A percentile compares a stretch with the other conserved stretches of the same genome.
phyloP scores from a whole-genome alignment of 495 filamentous ascomycete genomes.

The Wilcoxina mikolae region DNA sequence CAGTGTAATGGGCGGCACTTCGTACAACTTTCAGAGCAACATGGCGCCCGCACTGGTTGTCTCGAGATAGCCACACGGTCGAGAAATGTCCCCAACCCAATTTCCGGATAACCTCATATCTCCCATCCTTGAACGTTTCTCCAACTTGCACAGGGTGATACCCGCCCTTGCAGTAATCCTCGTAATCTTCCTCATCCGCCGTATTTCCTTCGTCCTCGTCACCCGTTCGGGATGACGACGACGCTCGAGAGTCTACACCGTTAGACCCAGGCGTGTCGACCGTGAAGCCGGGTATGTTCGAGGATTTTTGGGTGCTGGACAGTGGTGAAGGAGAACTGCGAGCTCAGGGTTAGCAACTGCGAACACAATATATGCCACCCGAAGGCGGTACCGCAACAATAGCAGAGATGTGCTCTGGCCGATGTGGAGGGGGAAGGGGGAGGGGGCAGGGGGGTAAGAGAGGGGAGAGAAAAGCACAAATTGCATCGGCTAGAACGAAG shows the following conservation, averaged over 20 bases:
- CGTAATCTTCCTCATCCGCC: slow-evolving; percentile 94
- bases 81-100: slow-evolving; percentile 98
- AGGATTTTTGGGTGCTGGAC: not conserved
- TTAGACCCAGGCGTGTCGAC: slow-evolving; percentile 8
- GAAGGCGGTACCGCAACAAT: no score
- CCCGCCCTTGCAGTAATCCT: slow-evolving; percentile 97
- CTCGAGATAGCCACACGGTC: slow-evolving; percentile 90
- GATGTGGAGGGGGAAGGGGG: not conserved
- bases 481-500: no score
- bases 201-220: slow-evolving; percentile 82
- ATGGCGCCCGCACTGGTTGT: slow-evolving; percentile 82
- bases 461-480: not conserved
- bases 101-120: slow-evolving; percentile 92
- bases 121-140: slow-evolving; percentile 93
- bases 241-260: slow-evolving; percentile 24
- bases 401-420: no score
- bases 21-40: slow-evolving; percentile 96
- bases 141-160: slow-evolving; percentile 90
- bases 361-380: not conserved
- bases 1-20: slow-evolving; percentile 94
- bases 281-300: not conserved
- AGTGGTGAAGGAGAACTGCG: slow-evolving; percentile 1
- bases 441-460: not conserved
- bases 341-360: not conserved
- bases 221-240: slow-evolving; percentile 33